These are phyloP conservation scores for Diaporthe citrichinensis DNA, from an alignment of 2,329 filamentous ascomycete genomes.

Conservation along the genomic window DNA sequence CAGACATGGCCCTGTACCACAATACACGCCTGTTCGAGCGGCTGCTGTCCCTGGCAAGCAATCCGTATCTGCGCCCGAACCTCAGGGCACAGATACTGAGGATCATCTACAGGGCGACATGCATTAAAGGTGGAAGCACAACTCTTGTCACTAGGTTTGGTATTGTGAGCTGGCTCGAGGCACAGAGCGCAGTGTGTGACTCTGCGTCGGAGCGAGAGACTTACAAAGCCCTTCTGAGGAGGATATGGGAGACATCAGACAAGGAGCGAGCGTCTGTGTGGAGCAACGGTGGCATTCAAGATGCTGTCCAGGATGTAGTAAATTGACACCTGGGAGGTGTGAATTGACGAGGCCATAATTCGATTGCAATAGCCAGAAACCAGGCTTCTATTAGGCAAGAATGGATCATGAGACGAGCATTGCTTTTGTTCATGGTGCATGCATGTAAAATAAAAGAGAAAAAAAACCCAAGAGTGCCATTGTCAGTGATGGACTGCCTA, in stretches of 20 bases:
- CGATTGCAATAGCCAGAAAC: too few relatives aligned
- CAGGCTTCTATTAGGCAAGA: too few relatives aligned
- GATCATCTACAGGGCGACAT: constrained; percentile 77
- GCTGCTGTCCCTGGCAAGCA: constrained; percentile 77
- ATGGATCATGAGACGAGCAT: not conserved
- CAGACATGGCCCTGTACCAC: constrained; percentile 73
- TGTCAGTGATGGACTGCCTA: not conserved
- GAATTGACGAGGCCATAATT: not conserved
- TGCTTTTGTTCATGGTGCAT: too few relatives aligned
- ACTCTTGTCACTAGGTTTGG: constrained; percentile 86
- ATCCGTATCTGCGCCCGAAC: constrained; percentile 72
- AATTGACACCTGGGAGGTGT: not conserved
- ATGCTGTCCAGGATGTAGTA: constrained; percentile 28
- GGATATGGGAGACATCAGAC: constrained; percentile 77
- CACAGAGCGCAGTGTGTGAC: constrained; percentile 62
- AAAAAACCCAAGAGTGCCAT: not conserved
- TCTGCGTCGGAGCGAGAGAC: constrained; percentile 61
- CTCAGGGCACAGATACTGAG: constrained; percentile 71
- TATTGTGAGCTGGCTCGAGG: constrained; percentile 80
- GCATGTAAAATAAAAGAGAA: not conserved
- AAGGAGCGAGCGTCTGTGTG: constrained; percentile 75
- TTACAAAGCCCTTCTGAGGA: constrained; percentile 67
- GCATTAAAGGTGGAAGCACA: constrained; percentile 79
- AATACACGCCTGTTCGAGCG: constrained; percentile 80
- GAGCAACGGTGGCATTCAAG: constrained; percentile 67